Evolutionary conservation across 1,139 yeast genomes (phyloP), one percentile per base, ranked within the genome.

Genomic region (Yueomyces sp.): DNA sequence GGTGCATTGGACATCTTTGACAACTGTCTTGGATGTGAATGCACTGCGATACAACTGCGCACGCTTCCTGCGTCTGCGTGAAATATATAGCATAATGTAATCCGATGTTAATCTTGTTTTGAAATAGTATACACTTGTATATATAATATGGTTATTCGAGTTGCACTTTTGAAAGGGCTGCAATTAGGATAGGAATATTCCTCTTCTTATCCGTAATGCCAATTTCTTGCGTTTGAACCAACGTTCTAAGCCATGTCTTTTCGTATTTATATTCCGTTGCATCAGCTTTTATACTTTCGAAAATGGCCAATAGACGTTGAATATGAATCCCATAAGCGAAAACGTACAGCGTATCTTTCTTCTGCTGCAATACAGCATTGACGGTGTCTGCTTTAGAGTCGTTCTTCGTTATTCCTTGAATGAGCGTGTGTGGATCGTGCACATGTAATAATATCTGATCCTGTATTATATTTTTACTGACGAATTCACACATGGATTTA

Each of bases 121-220:
- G 19, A 19, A 19, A 1, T 19, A 19, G 19, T 19, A 19, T 19
- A 19, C 19, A 19, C 19, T 19, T 19, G 19, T 19, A 19, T 8
- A n/a, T n/a, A 30, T 26, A 25, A 3, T 8, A 4, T 36, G 12
- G 29, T 12, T 33, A 4, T 8, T 41, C 31, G 4, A 3, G 12
- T 25, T 35, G 39, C 9, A 35, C 25, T 3, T 26, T 36, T n/a
- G 40, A 36, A 12, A 45, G 4, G 8, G 43, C 36, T 26, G 41
- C 39, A 3, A 50, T 38, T 11, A 53, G 43, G 3, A 52, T 48
- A 7, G 57, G 57, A 3, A 53, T 43, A 39, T 47, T 48, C 4
- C 43, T 41, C 28, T 46, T 44, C 19, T 46, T 45, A 28, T 51
- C 53, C 4, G 51, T 39, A 27, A 53, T 41, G 27, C 49, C 54